Evolutionary conservation across 495 filamentous ascomycete species (phyloP).

Genomic region (Evernia prunastri): DNA sequence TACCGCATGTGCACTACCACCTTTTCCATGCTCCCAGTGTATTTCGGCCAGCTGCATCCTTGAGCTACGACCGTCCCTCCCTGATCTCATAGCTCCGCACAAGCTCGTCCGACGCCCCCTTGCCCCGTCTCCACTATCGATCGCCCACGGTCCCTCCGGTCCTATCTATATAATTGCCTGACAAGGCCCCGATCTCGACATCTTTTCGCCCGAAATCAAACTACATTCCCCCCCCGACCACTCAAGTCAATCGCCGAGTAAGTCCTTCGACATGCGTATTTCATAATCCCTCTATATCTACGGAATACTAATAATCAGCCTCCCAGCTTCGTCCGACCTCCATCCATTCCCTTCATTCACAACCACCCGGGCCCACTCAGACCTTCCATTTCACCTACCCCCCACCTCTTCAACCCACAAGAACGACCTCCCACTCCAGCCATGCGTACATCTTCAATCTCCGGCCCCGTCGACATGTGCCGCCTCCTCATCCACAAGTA

Average conservation of each 20-base stretch:
- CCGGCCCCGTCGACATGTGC: conserved; percentile 5
- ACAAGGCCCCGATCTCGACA: background rate
- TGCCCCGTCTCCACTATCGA: background rate
- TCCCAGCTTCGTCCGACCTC: background rate
- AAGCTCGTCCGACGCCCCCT: background rate
- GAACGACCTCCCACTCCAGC: background rate
- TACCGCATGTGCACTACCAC: conserved; percentile 3
- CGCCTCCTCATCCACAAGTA: conserved; percentile 13
- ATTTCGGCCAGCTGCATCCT: conserved; percentile 5
- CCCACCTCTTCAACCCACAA: too few relatives aligned
- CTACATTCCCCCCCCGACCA: background rate
- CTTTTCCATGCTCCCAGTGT: background rate
- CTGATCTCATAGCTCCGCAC: background rate
- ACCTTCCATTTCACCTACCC: too few relatives aligned
- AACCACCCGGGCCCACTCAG: too few relatives aligned
- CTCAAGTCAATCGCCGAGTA: background rate
- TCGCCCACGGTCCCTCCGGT: background rate
- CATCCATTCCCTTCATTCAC: too few relatives aligned
- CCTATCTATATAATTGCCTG: background rate
- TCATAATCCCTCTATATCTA: too few relatives aligned
- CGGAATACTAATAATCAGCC: background rate
- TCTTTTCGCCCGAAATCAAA: background rate
- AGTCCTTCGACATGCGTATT: background rate
- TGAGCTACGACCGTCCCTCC: background rate
- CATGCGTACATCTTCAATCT: conserved; percentile 3